Conservation (phyloP, 192 early-diverging fungal species). For the Coemansia sp. region DNA sequence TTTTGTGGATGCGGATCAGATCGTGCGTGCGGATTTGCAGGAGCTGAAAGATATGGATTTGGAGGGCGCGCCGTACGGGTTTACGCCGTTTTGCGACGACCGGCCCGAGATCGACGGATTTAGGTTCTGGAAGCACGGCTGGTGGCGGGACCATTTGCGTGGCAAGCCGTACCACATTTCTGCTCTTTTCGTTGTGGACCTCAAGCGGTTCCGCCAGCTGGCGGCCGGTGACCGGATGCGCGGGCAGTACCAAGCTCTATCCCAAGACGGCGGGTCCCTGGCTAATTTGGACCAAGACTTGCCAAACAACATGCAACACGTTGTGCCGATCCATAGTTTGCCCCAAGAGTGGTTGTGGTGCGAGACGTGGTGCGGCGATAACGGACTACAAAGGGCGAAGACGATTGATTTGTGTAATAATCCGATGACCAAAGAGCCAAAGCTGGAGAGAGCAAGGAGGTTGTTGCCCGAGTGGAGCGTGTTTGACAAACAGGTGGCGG, state of each 20-base stretch:
- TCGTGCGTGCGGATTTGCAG: constrained; percentile 92
- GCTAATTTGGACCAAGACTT: constrained; percentile 98
- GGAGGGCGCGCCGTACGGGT: constrained; percentile 92
- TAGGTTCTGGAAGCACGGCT: constrained; percentile 96
- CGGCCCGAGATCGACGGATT: constrained; percentile 94
- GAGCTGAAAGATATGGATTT: constrained; percentile 93
- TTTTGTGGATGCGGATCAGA: constrained; percentile 99
- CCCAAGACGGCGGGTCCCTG: constrained; percentile 81
- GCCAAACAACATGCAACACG: constrained; percentile 93
- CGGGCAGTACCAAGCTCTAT: constrained; percentile 89
- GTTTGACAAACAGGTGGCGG: constrained; percentile 71
- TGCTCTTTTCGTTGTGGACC: constrained; percentile 95
- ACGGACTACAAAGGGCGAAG: constrained; percentile 77
- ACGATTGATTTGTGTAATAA: constrained; percentile 99
- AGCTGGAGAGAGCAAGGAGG: constrained; percentile 86
- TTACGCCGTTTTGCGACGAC: constrained; percentile 93
- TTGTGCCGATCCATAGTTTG: constrained; percentile 87
- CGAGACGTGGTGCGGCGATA: constrained; percentile 97
- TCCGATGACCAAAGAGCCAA: constrained; percentile 98
- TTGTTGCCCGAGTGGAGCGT: constrained; percentile 93
- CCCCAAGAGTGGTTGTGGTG: constrained; percentile 99
- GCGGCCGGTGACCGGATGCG: constrained; percentile 92
- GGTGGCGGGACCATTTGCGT: constrained; percentile 86
- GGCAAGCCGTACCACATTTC: constrained; percentile 94
- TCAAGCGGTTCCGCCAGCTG: constrained; percentile 85